Evolutionary conservation across 208 protist species (phyloP).

Genomic region (Trichomonas gallinae): DNA sequence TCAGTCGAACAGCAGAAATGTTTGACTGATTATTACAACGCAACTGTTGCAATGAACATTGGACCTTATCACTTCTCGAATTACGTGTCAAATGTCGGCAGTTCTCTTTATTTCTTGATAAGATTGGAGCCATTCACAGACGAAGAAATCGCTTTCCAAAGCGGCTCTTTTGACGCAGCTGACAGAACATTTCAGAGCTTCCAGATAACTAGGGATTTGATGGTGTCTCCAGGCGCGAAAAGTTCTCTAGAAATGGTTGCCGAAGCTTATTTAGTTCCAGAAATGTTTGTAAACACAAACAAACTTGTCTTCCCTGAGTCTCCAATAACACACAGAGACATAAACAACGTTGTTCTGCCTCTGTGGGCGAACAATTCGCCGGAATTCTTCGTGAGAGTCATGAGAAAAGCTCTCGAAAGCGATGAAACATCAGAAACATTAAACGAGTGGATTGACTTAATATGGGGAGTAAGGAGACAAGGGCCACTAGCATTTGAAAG

Average conservation of each 20-base stretch:
- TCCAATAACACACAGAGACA: constrained; percentile 11
- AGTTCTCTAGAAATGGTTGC: constrained; percentile 41
- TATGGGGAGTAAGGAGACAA: neutral
- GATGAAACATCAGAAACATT: neutral
- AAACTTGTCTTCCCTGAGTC: constrained; percentile 39
- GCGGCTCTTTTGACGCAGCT: constrained; percentile 59
- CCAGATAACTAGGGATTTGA: neutral
- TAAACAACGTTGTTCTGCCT: constrained; percentile 33
- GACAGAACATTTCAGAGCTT: neutral
- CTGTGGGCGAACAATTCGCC: constrained; percentile 24
- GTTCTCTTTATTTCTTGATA: neutral
- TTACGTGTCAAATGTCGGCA: neutral
- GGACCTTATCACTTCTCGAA: neutral
- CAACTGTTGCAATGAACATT: neutral
- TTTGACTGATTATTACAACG: neutral
- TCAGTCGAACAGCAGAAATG: neutral
- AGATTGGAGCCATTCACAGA: neutral
- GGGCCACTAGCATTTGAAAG: neutral
- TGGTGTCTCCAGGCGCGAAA: neutral
- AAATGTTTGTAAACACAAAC: constrained; percentile 42
- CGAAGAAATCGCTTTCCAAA: constrained; percentile 29
- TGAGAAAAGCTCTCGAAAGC: neutral
- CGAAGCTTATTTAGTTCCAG: constrained; percentile 48
- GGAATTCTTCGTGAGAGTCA: neutral
- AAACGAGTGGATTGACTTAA: constrained; percentile 25